Evolutionary conservation across 2,329 filamentous ascomycete species (phyloP).

Genomic region (Sclerotinia sclerotiorum): DNA sequence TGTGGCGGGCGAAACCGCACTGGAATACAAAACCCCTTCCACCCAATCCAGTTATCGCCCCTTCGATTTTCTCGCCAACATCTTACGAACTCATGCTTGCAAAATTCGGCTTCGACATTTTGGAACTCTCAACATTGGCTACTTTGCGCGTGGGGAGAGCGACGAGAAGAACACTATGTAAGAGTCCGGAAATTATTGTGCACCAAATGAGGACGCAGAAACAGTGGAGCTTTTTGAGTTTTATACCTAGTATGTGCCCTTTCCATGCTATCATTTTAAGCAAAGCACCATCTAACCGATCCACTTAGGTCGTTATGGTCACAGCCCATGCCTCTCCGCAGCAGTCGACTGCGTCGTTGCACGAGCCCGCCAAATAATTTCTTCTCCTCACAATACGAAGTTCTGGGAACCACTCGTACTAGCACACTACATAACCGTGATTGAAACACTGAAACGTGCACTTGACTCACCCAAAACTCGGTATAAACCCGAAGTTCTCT

Average conservation of each 20-base stretch:
- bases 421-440: conserved; percentile 32
- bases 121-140: conserved; percentile 37
- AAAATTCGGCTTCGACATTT: conserved; percentile 34
- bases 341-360: conserved; percentile 37
- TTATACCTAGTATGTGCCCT: conserved; percentile 29
- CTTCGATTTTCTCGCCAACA: conserved; percentile 28
- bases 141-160: conserved; percentile 36
- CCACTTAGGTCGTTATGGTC: conserved; percentile 28
- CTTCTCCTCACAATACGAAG: conserved; percentile 24
- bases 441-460: conserved; percentile 32
- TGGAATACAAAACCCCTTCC: conserved; percentile 1
- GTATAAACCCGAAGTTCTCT: conserved; percentile 34
- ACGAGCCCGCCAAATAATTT: conserved; percentile 34
- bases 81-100: conserved; percentile 36
- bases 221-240: conserved; percentile 37
- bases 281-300: neutral
- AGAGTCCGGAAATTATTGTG: conserved; percentile 32
- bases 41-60: conserved; percentile 1
- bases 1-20: conserved; percentile 9
- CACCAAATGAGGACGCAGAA: conserved; percentile 33
- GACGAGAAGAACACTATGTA: conserved; percentile 31
- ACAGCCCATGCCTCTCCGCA: conserved; percentile 34
- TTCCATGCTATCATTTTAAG: neutral
- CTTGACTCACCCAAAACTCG: conserved; percentile 32
- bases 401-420: conserved; percentile 28